Conservation (phyloP, 1,139 yeast genomes). For the Komagataea norvegica region DNA sequence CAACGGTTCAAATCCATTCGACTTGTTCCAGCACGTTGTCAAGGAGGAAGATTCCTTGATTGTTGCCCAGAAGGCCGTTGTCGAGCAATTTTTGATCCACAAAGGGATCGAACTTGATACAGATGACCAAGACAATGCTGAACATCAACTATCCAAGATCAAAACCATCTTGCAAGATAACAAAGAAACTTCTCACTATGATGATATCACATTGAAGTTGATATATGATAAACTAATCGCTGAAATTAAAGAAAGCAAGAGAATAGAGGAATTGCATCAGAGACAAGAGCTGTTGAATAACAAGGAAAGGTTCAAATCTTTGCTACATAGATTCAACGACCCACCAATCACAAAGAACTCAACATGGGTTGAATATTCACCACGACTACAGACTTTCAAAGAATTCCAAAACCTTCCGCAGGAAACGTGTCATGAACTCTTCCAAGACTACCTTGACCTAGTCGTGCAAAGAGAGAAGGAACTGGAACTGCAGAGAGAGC, state of each 20-base stretch:
- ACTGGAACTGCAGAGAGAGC: conserved; percentile 20
- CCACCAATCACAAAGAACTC: conserved; percentile 21
- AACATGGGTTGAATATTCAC: conserved; percentile 35
- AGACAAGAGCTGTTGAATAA: conserved; percentile 33
- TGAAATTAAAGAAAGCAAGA: conserved; percentile 27
- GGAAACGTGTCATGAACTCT: conserved; percentile 31
- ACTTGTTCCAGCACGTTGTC: conserved; percentile 70
- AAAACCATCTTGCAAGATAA: conserved; percentile 18
- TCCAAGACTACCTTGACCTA: conserved; percentile 29
- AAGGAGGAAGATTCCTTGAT: conserved; percentile 57
- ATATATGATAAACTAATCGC: conserved; percentile 28
- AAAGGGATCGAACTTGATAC: conserved; percentile 20
- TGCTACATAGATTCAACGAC: conserved; percentile 29
- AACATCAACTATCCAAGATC: conserved; percentile 13
- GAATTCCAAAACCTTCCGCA: conserved; percentile 35
- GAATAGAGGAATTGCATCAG: conserved; percentile 31
- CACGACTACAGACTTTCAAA: conserved; percentile 28
- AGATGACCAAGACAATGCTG: conserved; percentile 13
- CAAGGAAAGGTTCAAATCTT: conserved; percentile 35
- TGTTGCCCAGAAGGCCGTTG: conserved; percentile 55
- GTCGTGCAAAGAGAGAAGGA: conserved; percentile 20
- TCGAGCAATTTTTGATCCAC: conserved; percentile 47
- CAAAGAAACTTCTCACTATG: conserved; percentile 24
- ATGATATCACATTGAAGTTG: conserved; percentile 27
- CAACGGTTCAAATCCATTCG: conserved; percentile 75